Evolutionary conservation across 2,329 filamentous ascomycete species (phyloP).

Genomic region (Stagonosporopsis vannaccii): DNA sequence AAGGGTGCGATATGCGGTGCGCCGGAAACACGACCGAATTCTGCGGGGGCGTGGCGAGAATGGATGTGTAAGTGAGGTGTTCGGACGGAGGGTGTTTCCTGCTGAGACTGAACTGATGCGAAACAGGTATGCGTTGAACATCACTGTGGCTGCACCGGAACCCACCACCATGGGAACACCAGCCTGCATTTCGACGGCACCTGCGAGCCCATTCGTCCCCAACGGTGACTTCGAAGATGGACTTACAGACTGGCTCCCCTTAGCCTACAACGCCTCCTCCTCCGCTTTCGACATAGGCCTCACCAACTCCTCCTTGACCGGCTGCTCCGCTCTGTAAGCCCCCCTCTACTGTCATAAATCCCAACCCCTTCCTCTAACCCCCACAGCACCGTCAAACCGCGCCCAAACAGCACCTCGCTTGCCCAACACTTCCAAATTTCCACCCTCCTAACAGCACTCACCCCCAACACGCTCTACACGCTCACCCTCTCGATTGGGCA

Average conservation of each 20-base stretch:
- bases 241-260: slow-evolving; percentile 1
- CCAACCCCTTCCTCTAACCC: neutral
- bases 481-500: slow-evolving; percentile 7
- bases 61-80: slow-evolving; percentile 6
- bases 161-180: neutral
- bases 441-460: neutral
- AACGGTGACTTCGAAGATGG: slow-evolving; percentile 10
- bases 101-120: neutral
- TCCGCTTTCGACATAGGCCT: neutral
- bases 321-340: slow-evolving; percentile 4
- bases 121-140: slow-evolving; percentile 5
- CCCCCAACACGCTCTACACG: neutral
- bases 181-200: neutral
- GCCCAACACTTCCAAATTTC: neutral
- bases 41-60: slow-evolving; percentile 28
- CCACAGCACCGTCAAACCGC: neutral
- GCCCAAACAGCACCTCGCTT: neutral
- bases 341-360: no score
- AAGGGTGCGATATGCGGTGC: slow-evolving; percentile 28
- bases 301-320: neutral
- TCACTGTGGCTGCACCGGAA: neutral
- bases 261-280: neutral
- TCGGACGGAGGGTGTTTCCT: neutral
- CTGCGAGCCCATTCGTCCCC: neutral
- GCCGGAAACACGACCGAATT: slow-evolving; percentile 26